A percentile compares a stretch with the other conserved stretches of the same genome.
phyloP scores from a whole-genome alignment of 2,329 filamentous ascomycete species.

The Colletotrichum musae region DNA sequence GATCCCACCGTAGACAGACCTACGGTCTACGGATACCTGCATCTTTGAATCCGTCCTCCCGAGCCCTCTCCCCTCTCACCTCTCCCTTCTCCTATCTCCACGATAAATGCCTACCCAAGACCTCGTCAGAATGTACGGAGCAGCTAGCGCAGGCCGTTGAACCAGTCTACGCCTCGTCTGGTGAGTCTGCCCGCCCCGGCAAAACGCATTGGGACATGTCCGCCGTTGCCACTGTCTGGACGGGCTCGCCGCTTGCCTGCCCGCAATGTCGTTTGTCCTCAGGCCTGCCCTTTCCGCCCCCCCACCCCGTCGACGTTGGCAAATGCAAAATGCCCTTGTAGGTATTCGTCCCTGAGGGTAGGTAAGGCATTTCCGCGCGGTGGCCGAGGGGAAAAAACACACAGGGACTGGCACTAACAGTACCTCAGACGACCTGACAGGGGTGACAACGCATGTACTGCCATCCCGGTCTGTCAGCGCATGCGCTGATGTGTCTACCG shows the following conservation, averaged over 20 bases:
- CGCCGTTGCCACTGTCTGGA: constrained; percentile 24
- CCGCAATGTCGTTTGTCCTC: constrained; percentile 24
- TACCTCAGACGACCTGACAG: constrained; percentile 16
- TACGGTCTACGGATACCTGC: neutral
- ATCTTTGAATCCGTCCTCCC: neutral
- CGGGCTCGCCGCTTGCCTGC: constrained; percentile 18
- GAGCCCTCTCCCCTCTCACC: neutral
- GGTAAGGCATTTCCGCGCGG: neutral
- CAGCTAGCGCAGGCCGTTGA: constrained; percentile 25
- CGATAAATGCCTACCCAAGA: neutral
- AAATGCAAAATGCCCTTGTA: constrained; percentile 1
- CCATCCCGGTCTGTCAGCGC: constrained; percentile 29
- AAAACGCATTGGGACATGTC: constrained; percentile 18
- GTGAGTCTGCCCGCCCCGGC: constrained; percentile 16
- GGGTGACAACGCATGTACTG: constrained; percentile 10
- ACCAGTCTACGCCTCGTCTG: constrained; percentile 33
- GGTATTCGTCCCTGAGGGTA: neutral
- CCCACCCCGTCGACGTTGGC: neutral
- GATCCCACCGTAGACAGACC: neutral
- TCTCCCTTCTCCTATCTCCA: neutral
- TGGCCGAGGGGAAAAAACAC: neutral
- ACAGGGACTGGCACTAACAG: neutral
- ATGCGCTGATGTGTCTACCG: constrained; percentile 28
- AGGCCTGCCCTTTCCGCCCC: neutral
- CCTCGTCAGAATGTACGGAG: constrained; percentile 15